phyloP scores from a whole-genome alignment of 2,329 filamentous ascomycete genomes.

The Erysiphe pisi region DNA sequence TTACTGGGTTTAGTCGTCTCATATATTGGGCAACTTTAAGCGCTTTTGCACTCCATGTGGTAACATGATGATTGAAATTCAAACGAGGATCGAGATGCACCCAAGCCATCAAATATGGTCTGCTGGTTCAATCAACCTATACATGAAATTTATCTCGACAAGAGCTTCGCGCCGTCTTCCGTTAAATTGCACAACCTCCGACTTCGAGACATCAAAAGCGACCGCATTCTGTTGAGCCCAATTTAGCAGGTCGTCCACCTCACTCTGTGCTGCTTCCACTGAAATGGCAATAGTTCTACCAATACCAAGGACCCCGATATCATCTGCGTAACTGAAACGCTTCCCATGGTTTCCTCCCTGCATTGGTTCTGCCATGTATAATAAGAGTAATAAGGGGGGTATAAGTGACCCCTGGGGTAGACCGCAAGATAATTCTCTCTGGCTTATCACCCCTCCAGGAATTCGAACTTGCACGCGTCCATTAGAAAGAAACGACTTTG shows the following conservation, averaged over 20 bases:
- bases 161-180: neutral
- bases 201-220: neutral
- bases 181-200: neutral
- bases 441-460: neutral
- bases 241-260: neutral
- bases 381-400: neutral
- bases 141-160: neutral
- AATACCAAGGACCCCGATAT: neutral
- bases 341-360: neutral
- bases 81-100: neutral
- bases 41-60: neutral
- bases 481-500: neutral
- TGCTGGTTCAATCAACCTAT: neutral
- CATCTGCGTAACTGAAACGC: neutral
- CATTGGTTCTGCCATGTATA: slow-evolving; percentile 7
- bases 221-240: neutral
- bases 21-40: neutral
- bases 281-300: neutral
- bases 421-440: neutral
- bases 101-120: neutral
- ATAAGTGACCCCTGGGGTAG: neutral
- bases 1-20: too few relatives aligned
- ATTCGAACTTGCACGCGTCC: neutral
- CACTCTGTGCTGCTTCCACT: neutral
- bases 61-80: neutral